A percentile compares a stretch with the other conserved stretches of the same genome.
Conservation (phyloP, 2,329 filamentous ascomycete genomes). For the Teratosphaeria viscida region DNA sequence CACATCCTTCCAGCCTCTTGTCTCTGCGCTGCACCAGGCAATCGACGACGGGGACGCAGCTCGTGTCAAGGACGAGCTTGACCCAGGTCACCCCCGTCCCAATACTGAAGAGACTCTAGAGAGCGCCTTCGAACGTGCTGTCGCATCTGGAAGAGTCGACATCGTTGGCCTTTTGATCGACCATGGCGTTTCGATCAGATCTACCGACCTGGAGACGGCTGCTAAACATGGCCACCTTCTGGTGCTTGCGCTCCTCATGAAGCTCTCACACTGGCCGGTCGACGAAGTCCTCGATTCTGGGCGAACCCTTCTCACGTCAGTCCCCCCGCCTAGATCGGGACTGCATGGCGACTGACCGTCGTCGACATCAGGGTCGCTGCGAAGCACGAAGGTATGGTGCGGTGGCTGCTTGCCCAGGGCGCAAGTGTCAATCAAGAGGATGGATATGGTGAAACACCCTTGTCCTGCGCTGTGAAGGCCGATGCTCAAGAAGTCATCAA, state of each 20-base stretch:
- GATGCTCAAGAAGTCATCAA: neutral
- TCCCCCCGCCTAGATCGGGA: neutral
- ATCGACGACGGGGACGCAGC: conserved; percentile 1
- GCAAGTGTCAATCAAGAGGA: conserved; percentile 1
- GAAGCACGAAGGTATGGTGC: conserved; percentile 1
- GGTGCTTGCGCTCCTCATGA: conserved; percentile 1
- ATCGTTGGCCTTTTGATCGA: conserved; percentile 2
- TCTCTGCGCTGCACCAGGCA: neutral
- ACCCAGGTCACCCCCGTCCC: neutral
- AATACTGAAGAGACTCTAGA: neutral
- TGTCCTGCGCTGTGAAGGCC: neutral
- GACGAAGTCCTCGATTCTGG: neutral
- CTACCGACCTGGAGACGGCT: neutral
- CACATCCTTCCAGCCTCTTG: neutral
- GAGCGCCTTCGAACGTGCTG: neutral
- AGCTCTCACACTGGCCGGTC: neutral
- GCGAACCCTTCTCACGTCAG: conserved; percentile 1
- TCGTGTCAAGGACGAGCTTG: conserved; percentile 2
- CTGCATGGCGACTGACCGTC: neutral
- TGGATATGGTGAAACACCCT: conserved; percentile 1
- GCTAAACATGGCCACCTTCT: conserved; percentile 1
- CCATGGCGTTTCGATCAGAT: neutral
- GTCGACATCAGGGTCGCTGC: neutral
- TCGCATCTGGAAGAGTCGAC: conserved; percentile 1
- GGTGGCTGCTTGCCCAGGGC: neutral